phyloP scores from a whole-genome alignment of 2,329 filamentous ascomycete species.

The Claviceps fusiformis region DNA sequence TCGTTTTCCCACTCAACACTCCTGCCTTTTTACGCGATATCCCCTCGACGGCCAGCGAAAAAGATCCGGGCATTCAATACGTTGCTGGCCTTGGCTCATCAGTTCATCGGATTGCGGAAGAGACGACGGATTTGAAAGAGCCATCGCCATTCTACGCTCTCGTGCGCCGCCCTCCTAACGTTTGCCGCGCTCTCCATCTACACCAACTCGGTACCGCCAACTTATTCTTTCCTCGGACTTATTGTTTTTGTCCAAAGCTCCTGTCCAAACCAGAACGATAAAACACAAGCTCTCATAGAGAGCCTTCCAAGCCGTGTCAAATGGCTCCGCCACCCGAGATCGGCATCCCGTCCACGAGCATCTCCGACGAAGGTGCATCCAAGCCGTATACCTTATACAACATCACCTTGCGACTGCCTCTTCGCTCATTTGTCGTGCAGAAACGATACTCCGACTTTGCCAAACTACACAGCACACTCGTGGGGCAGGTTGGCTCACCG shows the following conservation, averaged over 20 bases:
- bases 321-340: conserved; percentile 57
- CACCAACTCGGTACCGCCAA: no score
- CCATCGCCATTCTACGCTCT: neutral
- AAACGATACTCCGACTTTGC: conserved; percentile 77
- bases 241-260: no score
- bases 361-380: conserved; percentile 33
- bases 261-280: neutral
- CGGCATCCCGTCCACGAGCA: conserved; percentile 52
- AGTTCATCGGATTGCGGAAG: neutral
- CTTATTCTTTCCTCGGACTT: neutral
- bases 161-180: neutral
- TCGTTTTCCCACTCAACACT: neutral
- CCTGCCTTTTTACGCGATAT: neutral
- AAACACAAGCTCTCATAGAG: neutral
- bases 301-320: conserved; percentile 17
- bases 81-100: neutral
- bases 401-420: conserved; percentile 61
- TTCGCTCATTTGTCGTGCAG: conserved; percentile 60
- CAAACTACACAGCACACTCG: conserved; percentile 49
- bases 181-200: neutral
- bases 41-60: neutral
- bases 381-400: conserved; percentile 69
- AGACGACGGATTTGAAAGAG: neutral
- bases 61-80: neutral
- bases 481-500: conserved; percentile 42